Evolutionary conservation across 164 flowering plant genomes (phyloP).

Genomic region (Umbellularia californica): DNA sequence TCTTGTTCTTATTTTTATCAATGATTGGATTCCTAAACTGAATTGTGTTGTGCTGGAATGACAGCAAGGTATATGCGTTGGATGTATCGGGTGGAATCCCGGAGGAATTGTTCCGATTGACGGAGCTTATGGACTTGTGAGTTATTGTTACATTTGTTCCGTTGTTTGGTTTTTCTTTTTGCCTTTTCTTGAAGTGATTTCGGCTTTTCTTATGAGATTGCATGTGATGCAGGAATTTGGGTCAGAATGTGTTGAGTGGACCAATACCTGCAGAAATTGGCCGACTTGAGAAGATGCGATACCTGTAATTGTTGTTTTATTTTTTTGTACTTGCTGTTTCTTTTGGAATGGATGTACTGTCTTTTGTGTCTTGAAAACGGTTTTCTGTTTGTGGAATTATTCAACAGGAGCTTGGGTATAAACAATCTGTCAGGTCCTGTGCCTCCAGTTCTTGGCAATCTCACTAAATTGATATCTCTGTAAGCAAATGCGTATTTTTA

Average conservation of each 20-base stretch:
- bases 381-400: background rate
- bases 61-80: conserved; percentile 7
- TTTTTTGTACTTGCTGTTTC: background rate
- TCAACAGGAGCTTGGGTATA: conserved; percentile 46
- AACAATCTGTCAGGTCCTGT: conserved; percentile 44
- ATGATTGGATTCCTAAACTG: no score
- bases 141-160: background rate
- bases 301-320: conserved; percentile 26
- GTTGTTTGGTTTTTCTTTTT: background rate
- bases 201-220: background rate
- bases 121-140: conserved; percentile 16
- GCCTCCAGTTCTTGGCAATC: conserved; percentile 43
- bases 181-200: no score
- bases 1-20: background rate
- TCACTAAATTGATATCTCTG: conserved; percentile 41
- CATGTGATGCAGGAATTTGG: conserved; percentile 34
- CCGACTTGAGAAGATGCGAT: conserved; percentile 39
- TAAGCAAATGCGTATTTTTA: conserved; percentile 17
- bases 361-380: background rate
- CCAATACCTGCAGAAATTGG: conserved; percentile 36
- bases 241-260: conserved; percentile 44
- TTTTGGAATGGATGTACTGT: background rate
- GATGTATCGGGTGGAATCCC: conserved; percentile 8
- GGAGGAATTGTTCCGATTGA: conserved; percentile 7
- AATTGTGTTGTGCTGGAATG: background rate